Percentiles rank a stretch among this genome's conserved stretches.
Evolutionary conservation across 441 rosid genomes (phyloP).

Genomic region (Hypseocharis bilobata): DNA sequence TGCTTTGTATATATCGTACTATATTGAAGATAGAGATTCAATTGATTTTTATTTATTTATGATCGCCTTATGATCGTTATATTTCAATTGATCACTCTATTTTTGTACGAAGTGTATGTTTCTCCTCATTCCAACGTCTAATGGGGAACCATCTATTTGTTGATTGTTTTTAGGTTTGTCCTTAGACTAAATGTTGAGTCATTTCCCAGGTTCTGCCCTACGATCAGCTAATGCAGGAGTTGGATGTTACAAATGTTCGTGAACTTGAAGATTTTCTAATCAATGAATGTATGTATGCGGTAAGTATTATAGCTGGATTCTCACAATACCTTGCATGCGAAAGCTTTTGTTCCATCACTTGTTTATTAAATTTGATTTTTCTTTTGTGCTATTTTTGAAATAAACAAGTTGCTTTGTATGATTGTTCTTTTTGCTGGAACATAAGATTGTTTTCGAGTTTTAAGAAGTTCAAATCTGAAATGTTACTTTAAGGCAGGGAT

Average conservation of each 20-base stretch:
- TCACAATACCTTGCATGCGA: background rate
- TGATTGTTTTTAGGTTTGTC: background rate
- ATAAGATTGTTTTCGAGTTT: background rate
- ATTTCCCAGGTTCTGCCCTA: conserved; percentile 64
- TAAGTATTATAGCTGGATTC: conserved; percentile 33
- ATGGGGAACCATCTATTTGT: background rate
- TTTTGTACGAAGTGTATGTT: background rate
- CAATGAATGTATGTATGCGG: conserved; percentile 95
- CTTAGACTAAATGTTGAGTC: conserved; percentile 14
- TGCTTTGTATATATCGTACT: background rate
- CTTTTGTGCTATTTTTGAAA: background rate
- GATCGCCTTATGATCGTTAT: background rate
- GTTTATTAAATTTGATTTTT: background rate
- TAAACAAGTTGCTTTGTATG: background rate
- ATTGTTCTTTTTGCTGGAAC: background rate
- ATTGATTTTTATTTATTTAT: background rate
- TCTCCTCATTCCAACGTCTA: background rate
- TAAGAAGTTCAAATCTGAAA: background rate
- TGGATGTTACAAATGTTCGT: conserved; percentile 85
- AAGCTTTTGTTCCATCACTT: background rate
- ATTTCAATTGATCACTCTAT: background rate
- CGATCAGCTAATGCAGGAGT: conserved; percentile 74
- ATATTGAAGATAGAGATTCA: background rate
- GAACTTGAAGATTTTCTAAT: conserved; percentile 97
- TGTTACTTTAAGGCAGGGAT: background rate